phyloP scores from a whole-genome alignment of 176 grass and related monocot species.

The Elymus sibiricus region DNA sequence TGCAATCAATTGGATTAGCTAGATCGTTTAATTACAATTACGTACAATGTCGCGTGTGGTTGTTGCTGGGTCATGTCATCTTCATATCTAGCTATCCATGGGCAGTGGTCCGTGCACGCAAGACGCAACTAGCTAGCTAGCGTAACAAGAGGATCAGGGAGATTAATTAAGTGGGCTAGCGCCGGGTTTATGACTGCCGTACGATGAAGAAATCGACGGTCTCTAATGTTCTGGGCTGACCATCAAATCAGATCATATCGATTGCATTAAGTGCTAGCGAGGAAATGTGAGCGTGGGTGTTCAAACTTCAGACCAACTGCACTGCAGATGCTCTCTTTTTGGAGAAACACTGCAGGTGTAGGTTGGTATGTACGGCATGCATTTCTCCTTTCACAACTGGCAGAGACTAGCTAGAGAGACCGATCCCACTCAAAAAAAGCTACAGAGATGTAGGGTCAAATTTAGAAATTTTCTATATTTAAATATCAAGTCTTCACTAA shows the following conservation, averaged over 20 bases:
- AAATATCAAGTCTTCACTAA: no score
- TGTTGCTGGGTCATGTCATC: constrained; percentile 3
- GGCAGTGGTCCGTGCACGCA: not conserved
- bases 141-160: not conserved
- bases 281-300: constrained; percentile 8
- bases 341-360: not conserved
- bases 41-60: not conserved
- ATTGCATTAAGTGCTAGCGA: not conserved
- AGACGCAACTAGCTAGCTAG: not conserved
- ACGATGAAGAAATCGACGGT: not conserved
- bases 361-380: not conserved
- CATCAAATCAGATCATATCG: not conserved
- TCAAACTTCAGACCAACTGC: not conserved
- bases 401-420: not conserved
- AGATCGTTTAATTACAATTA: constrained; percentile 1
- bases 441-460: no score
- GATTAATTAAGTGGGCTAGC: not conserved
- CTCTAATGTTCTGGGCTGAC: no score
- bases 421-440: no score
- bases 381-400: not conserved
- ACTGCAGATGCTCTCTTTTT: not conserved
- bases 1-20: not conserved
- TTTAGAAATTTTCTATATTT: no score
- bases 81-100: not conserved
- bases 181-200: not conserved